Evolutionary conservation across 805 yeast species (phyloP).

Genomic region (Schizosaccharomyces pombe): ASM294v3 CU329670.1:2270501-2271000

Average conservation of each 20-base stretch:
- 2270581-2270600: slow-evolving; percentile 59
- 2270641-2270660: slow-evolving; percentile 75
- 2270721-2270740: slow-evolving; percentile 78
- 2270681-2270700: slow-evolving; percentile 48
- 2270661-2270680: slow-evolving; percentile 85
- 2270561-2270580: slow-evolving; percentile 98
- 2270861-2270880: slow-evolving; percentile 89
- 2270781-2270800: slow-evolving; percentile 59
- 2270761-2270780: slow-evolving; percentile 65
- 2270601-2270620: slow-evolving; percentile 43
- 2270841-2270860: slow-evolving; percentile 61
- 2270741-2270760: slow-evolving; percentile 97
- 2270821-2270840: slow-evolving; percentile 71
- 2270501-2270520: slow-evolving; percentile 55
- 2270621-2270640: slow-evolving; percentile 90
- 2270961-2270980: slow-evolving; percentile 31
- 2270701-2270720: slow-evolving; percentile 21
- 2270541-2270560: slow-evolving; percentile 85
- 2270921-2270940: slow-evolving; percentile 88
- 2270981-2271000: not conserved
- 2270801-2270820: slow-evolving; percentile 61
- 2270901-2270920: slow-evolving; percentile 60
- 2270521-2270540: slow-evolving; percentile 52
- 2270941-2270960: slow-evolving; percentile 96
- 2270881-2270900: slow-evolving; percentile 76